These are phyloP conservation scores for Starmerella riodocensis DNA, from an alignment of 805 yeast species.

Conservation along the genomic window DNA sequence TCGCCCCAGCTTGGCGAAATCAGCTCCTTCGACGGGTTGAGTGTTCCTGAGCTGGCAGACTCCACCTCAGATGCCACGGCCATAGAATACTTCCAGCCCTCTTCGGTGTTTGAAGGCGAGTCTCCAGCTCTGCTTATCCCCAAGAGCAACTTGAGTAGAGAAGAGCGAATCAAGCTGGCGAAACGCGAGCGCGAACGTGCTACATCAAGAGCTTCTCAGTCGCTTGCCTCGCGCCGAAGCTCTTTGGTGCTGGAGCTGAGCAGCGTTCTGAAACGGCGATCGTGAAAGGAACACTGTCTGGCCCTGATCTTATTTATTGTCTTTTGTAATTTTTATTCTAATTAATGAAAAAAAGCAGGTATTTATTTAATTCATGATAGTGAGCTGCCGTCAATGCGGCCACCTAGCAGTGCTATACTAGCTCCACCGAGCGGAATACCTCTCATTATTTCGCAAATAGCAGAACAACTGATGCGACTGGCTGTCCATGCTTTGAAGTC, in stretches of 20 bases:
- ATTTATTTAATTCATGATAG: not conserved
- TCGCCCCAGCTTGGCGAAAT: constrained; percentile 5
- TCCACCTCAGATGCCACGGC: constrained; percentile 1
- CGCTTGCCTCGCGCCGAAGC: not conserved
- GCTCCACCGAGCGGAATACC: not conserved
- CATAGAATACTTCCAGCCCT: not conserved
- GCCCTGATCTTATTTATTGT: not conserved
- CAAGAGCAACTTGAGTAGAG: constrained; percentile 10
- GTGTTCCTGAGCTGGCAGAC: constrained; percentile 5
- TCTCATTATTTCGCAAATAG: not conserved
- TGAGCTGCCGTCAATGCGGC: not conserved
- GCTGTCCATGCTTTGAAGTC: not conserved
- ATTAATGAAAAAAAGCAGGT: not conserved
- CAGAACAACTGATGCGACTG: not conserved
- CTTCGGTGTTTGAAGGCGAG: constrained; percentile 13
- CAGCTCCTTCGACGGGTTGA: not conserved
- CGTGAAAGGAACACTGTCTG: not conserved
- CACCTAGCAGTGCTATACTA: not conserved
- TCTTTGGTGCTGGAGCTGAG: constrained; percentile 11
- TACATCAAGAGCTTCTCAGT: not conserved
- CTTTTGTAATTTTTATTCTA: not conserved
- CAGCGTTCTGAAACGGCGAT: constrained; percentile 10
- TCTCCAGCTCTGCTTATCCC: not conserved
- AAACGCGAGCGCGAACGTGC: constrained; percentile 1
- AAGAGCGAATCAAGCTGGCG: constrained; percentile 14